Conservation (phyloP, 768 basidiomycete species). For the Termitomyces sp. region DNA sequence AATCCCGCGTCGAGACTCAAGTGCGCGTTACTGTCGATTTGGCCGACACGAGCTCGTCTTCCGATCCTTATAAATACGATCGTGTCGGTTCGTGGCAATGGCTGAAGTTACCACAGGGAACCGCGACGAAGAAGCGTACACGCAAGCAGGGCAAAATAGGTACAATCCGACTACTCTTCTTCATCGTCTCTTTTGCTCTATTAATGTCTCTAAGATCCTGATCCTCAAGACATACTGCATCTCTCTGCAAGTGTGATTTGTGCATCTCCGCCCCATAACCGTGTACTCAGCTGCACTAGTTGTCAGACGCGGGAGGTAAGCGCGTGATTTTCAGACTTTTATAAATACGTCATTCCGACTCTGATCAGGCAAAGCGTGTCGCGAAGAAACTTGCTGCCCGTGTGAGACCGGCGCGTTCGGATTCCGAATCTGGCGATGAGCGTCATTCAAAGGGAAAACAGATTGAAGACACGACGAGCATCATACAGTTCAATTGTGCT, state of each 20-base stretch:
- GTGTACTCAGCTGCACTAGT: conserved; percentile 79
- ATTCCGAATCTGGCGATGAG: conserved; percentile 65
- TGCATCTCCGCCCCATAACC: conserved; percentile 71
- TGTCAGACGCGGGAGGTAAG: conserved; percentile 83
- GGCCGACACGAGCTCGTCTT: conserved; percentile 59
- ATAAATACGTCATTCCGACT: conserved; percentile 4
- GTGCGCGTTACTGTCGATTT: conserved; percentile 80
- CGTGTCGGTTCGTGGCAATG: conserved; percentile 89
- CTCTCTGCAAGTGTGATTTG: conserved; percentile 74
- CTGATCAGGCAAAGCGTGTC: conserved; percentile 74
- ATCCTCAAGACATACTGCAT: conserved; percentile 63
- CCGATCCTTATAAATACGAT: conserved; percentile 62
- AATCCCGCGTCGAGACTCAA: conserved; percentile 94
- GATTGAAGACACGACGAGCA: conserved; percentile 69
- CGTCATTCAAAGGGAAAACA: conserved; percentile 39
- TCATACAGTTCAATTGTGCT: conserved; percentile 94
- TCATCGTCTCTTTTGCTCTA: conserved; percentile 13
- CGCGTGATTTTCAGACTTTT: conserved; percentile 2
- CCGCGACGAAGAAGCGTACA: conserved; percentile 78
- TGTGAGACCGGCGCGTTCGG: conserved; percentile 70
- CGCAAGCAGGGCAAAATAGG: conserved; percentile 83
- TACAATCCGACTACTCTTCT: conserved; percentile 22
- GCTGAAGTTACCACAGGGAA: conserved; percentile 74
- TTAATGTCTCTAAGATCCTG: conserved; percentile 45
- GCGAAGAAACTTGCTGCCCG: conserved; percentile 86